Conservation (phyloP, 2,329 filamentous ascomycete genomes). For the Furcasterigmium furcatum region DNA sequence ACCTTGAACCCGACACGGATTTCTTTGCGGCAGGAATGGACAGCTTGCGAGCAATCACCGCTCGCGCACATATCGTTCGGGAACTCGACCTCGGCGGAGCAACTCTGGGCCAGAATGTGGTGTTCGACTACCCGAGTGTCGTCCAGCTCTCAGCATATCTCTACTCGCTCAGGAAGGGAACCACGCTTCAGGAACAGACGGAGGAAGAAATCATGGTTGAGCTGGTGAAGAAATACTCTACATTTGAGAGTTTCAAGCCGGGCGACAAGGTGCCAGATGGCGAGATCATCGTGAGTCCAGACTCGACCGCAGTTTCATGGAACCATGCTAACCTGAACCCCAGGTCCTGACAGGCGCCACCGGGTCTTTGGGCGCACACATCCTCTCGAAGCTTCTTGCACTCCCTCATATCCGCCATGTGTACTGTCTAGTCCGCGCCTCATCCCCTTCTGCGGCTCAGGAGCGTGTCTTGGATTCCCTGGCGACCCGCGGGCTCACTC, state of each 20-base stretch:
- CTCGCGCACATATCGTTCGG: conserved; percentile 34
- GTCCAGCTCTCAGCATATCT: conserved; percentile 27
- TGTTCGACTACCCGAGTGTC: conserved; percentile 37
- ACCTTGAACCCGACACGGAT: conserved; percentile 23
- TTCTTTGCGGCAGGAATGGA: conserved; percentile 43
- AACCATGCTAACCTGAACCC: background rate
- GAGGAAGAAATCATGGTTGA: conserved; percentile 26
- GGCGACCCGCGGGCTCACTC: conserved; percentile 25
- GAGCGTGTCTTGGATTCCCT: conserved; percentile 24
- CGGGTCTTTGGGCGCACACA: conserved; percentile 57
- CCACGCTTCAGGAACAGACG: conserved; percentile 9
- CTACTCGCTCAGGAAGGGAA: conserved; percentile 15
- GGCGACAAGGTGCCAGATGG: conserved; percentile 18
- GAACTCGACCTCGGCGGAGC: conserved; percentile 30
- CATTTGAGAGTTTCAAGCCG: conserved; percentile 19
- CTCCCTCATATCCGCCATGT: conserved; percentile 52
- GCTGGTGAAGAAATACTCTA: conserved; percentile 33
- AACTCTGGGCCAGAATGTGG: conserved; percentile 27
- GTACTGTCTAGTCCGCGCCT: conserved; percentile 45
- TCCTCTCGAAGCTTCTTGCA: conserved; percentile 54
- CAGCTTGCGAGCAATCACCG: conserved; percentile 41
- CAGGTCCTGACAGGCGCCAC: conserved; percentile 57
- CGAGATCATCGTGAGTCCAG: conserved; percentile 25
- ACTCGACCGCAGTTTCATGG: background rate
- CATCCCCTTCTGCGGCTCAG: conserved; percentile 24